Evolutionary conservation across 495 filamentous ascomycete genomes (phyloP), one percentile per base, ranked within the genome.

Genomic region (Pseudoneurospora amorphoporcata): DNA sequence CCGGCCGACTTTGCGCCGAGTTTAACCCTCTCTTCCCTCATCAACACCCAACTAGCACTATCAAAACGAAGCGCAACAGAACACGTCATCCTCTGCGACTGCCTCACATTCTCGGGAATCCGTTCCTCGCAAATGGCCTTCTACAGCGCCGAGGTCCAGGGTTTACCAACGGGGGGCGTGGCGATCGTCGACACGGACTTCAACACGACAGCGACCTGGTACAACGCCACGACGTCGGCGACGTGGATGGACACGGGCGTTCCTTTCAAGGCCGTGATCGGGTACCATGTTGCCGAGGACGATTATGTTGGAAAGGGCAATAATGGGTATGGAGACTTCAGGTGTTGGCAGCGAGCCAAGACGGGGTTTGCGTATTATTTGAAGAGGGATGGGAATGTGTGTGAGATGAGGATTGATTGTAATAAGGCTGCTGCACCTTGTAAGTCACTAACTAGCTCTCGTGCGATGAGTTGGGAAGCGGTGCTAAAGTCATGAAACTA

Each of bases 301-400:
- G 71, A 81, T 58, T 80, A 74, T 32, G 81, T 82, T 0, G 83
- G 83, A 1, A 78, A 68, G 1, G 83, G 79, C 1, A 45, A 79
- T 68, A 84, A 84, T 68, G 82, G 79, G 3, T 82, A 79, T 53
- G 76, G 70, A 2, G 73, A 75, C 16, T 84, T 84, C 61, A 74
- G 70, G 0, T 84, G 83, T 45, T 84, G 78, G 77, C 80, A 82
- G 71, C 75, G 53, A 45, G 76, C 74, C 29, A n/a, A 68, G 29
- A 37, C 23, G 53, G 53, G 53, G 14, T 65, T 68, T 35, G 61
- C 53, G 9, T 70, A 76, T n/a, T 58, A 82, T 35, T 84, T 83
- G 39, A 72, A 19, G 0, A 79, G 79, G 35, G 76, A 77, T 37
- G 70, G 68, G 35, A 77, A 72, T 8, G 69, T 70, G 7, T 84